Percentiles rank a stretch among this genome's conserved stretches.
These are phyloP conservation scores for Calonectria fujianensis DNA, from an alignment of 2,329 filamentous ascomycete species.

Conservation along the genomic window DNA sequence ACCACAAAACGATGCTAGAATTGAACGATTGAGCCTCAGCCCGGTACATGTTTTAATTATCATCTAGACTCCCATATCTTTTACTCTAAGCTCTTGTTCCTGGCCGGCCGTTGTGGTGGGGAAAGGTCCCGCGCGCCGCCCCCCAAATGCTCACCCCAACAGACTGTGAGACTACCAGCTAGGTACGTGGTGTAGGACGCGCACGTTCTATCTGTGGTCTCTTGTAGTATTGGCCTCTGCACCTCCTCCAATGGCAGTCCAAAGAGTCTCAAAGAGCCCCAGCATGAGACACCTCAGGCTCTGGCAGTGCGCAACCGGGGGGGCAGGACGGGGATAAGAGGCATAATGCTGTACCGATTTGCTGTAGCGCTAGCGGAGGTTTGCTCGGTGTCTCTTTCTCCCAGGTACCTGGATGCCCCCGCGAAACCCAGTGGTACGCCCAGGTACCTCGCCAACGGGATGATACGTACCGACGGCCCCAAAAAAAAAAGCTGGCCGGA, in stretches of 20 bases:
- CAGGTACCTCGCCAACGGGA: constrained; percentile 55
- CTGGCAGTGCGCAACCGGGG: constrained; percentile 23
- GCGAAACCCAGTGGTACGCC: constrained; percentile 34
- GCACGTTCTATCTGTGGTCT: constrained; percentile 29
- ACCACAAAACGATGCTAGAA: not conserved
- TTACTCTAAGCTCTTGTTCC: constrained; percentile 12
- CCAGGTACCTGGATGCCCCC: constrained; percentile 47
- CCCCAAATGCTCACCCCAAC: constrained; percentile 52
- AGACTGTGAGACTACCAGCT: constrained; percentile 40
- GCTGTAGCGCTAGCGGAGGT: constrained; percentile 47
- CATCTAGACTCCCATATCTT: not conserved
- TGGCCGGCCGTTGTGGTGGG: constrained; percentile 43
- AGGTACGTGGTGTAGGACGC: constrained; percentile 41
- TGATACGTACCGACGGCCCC: constrained; percentile 57
- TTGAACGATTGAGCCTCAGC: not conserved
- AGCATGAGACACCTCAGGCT: constrained; percentile 37
- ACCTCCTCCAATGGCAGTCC: constrained; percentile 14
- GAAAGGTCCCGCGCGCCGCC: constrained; percentile 40
- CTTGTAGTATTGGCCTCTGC: constrained; percentile 1
- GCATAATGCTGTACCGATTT: constrained; percentile 56
- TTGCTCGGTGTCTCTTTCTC: constrained; percentile 52
- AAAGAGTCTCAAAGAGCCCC: constrained; percentile 12
- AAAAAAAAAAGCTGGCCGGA: constrained; percentile 57
- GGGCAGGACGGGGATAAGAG: constrained; percentile 48
- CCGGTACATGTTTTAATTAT: constrained; percentile 20